phyloP scores from a whole-genome alignment of 768 basidiomycete genomes.

The Lanmaoa rubissima region DNA sequence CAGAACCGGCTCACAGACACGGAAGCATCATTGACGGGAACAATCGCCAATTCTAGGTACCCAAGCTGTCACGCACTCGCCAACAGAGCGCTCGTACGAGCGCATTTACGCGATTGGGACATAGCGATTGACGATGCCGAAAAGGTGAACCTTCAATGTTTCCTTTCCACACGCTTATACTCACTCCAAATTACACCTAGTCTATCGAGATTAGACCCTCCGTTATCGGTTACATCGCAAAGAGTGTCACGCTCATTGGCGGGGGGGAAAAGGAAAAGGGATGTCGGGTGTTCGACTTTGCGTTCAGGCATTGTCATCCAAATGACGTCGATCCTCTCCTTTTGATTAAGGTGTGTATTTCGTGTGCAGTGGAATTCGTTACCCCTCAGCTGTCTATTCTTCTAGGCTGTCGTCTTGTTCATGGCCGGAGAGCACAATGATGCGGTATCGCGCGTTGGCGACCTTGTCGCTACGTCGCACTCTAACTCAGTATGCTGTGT shows the following conservation, averaged over 20 bases:
- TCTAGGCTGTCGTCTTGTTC: slow-evolving; percentile 1
- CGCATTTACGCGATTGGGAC: slow-evolving; percentile 5
- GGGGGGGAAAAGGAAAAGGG: neutral
- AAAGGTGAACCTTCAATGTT: neutral
- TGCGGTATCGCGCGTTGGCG: slow-evolving; percentile 2
- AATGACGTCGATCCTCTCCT: neutral
- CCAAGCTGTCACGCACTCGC: neutral
- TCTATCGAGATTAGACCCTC: slow-evolving; percentile 1
- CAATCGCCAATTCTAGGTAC: neutral
- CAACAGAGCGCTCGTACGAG: neutral
- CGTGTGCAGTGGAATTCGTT: neutral
- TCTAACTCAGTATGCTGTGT: neutral
- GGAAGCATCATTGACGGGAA: neutral
- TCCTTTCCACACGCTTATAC: neutral
- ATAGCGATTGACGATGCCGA: slow-evolving; percentile 1
- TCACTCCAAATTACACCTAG: neutral
- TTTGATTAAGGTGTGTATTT: slow-evolving; percentile 2
- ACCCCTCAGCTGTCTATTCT: too few relatives aligned
- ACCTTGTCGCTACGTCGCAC: neutral
- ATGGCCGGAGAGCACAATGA: neutral
- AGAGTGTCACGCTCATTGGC: neutral
- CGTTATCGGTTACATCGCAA: slow-evolving; percentile 3
- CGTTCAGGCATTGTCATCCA: neutral
- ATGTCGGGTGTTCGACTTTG: slow-evolving; percentile 2
- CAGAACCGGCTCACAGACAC: neutral